Base-by-base conservation (phyloP, 805 yeast genomes). In the Kazachstania martiniae region DNA sequence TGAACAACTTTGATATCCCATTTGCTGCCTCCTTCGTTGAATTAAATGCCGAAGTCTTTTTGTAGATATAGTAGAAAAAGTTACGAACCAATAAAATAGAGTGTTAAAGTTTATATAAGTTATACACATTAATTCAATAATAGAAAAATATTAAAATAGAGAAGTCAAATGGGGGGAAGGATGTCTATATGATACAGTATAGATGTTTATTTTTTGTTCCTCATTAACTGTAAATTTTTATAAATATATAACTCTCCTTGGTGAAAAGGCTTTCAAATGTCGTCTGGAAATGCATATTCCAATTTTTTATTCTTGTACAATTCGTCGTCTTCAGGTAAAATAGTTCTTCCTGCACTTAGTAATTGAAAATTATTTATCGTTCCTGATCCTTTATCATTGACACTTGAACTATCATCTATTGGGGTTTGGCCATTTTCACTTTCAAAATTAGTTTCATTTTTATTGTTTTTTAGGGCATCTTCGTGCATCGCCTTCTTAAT, bases 11-110 rank as follows among this genome's bases (percentile, higher is more conserved):
- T 53, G 96, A 86, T 44, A 73, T 91, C 41, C 95, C 96, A 33
- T 84, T 78, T 50, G 95, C 95, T 47, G 94, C 87, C 36, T 80
- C 95, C 21, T 70, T 79, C 36, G 89, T 87, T 39, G 99, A 91
- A 66, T 68, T 91, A 40, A 80, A 89, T 53, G 76, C 91, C 33
- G 91, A 86, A 63, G 80, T 76, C 35, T 89, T 89, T 66, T 71
- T 86, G 59, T 84, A 49, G 40, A 35, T 23, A 9, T 23, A n/a
- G n/a, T n/a, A n/a, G n/a, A n/a, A n/a, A n/a, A n/a, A n/a, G n/a
- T n/a, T n/a, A n/a, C n/a, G n/a, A n/a, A n/a, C n/a, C n/a, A n/a
- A n/a, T n/a, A n/a, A n/a, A n/a, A n/a, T n/a, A n/a, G n/a, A n/a
- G n/a, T n/a, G n/a, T n/a, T n/a, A n/a, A n/a, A n/a, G n/a, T n/a